phyloP scores from a whole-genome alignment of 1,139 yeast genomes.

The Yamadazyma dendronema region DNA sequence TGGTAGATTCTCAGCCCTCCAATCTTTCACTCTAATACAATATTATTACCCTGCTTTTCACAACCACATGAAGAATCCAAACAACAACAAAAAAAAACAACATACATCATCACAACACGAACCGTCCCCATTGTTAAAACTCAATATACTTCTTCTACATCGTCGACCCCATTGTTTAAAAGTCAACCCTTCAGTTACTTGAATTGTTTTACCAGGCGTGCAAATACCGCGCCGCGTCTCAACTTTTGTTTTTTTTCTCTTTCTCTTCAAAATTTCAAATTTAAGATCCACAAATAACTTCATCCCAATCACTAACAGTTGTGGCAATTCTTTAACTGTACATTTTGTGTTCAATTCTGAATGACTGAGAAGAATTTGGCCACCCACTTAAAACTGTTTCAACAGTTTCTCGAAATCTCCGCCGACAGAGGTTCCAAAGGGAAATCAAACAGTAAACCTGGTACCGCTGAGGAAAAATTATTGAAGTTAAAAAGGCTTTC shows the following conservation, averaged over 20 bases:
- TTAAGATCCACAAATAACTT: constrained; percentile 3
- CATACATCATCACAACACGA: background rate
- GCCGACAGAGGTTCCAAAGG: constrained; percentile 44
- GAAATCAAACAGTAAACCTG: constrained; percentile 58
- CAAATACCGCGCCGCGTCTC: background rate
- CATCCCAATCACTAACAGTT: background rate
- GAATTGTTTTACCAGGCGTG: background rate
- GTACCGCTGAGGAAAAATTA: constrained; percentile 75
- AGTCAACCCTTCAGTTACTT: background rate
- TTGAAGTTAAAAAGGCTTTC: constrained; percentile 61
- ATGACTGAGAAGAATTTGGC: constrained; percentile 40
- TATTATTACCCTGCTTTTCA: no score
- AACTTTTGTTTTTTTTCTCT: background rate
- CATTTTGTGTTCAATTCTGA: background rate
- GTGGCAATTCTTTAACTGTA: background rate
- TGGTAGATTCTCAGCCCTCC: no score
- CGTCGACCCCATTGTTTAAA: background rate
- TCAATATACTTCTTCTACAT: background rate
- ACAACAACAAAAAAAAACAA: background rate
- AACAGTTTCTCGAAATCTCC: constrained; percentile 52
- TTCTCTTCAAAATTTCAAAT: constrained; percentile 1
- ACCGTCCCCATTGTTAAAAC: background rate
- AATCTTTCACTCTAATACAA: no score
- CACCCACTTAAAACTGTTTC: constrained; percentile 50
- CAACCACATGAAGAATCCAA: no score